Evolutionary conservation across 148 eudicot species (phyloP).

Genomic region (Diospyros kaki): DNA sequence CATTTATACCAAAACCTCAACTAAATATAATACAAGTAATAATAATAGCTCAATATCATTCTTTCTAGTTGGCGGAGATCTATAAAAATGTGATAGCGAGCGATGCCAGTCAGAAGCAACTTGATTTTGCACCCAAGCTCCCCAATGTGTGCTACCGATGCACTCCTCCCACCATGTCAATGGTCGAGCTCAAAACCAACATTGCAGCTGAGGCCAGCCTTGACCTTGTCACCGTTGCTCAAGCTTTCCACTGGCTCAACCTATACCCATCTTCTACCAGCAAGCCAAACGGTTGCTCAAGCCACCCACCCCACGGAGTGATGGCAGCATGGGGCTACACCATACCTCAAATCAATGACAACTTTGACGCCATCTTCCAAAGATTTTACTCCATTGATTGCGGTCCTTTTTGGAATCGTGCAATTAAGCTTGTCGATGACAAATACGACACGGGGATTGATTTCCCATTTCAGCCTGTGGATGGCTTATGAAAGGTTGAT

Average conservation of each 20-base stretch:
- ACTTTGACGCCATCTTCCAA: slow-evolving; percentile 42
- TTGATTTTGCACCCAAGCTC: slow-evolving; percentile 61
- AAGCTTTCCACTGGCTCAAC: slow-evolving; percentile 84
- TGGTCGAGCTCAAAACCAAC: slow-evolving; percentile 19
- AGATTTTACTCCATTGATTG: slow-evolving; percentile 35
- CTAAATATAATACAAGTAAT: no score
- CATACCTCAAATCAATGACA: slow-evolving; percentile 30
- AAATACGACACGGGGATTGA: slow-evolving; percentile 36
- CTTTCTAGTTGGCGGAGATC: slow-evolving; percentile 40
- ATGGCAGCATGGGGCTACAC: slow-evolving; percentile 94
- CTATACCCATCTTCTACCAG: slow-evolving; percentile 48
- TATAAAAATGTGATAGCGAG: slow-evolving; percentile 75
- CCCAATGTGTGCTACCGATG: slow-evolving; percentile 57
- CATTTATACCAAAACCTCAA: no score
- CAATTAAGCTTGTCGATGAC: slow-evolving; percentile 44
- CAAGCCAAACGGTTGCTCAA: slow-evolving; percentile 55
- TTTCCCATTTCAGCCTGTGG: slow-evolving; percentile 71
- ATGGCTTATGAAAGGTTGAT: slow-evolving; percentile 47
- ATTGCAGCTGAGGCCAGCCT: slow-evolving; percentile 38
- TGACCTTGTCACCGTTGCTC: slow-evolving; percentile 69
- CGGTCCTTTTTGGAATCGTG: slow-evolving; percentile 46
- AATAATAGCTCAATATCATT: not conserved
- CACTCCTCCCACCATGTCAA: slow-evolving; percentile 44
- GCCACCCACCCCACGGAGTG: slow-evolving; percentile 73
- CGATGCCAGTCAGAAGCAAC: slow-evolving; percentile 73